Evolutionary conservation across 2,329 filamentous ascomycete species (phyloP).

Genomic region (Botrytis elliptica): DNA sequence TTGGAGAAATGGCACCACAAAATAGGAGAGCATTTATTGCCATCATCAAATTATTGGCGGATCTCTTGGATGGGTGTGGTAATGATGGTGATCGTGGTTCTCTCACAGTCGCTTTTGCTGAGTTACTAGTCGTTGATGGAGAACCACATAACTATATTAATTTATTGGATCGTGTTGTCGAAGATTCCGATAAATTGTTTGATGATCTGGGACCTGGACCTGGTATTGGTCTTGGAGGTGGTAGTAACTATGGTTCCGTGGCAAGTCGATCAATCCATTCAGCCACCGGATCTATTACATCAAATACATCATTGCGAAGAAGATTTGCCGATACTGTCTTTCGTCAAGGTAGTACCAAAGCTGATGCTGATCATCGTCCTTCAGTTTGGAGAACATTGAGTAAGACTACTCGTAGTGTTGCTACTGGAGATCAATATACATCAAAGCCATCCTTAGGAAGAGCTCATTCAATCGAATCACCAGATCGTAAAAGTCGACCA

Average conservation of each 20-base stretch:
- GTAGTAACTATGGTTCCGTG: constrained; percentile 33
- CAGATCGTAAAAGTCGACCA: constrained; percentile 50
- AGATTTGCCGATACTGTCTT: constrained; percentile 76
- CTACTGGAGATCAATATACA: constrained; percentile 56
- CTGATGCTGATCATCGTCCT: constrained; percentile 65
- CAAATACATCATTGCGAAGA: constrained; percentile 81
- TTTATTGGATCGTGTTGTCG: constrained; percentile 81
- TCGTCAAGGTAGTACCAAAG: constrained; percentile 74
- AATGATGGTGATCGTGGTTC: constrained; percentile 90
- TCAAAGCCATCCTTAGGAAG: constrained; percentile 66
- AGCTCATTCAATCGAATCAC: constrained; percentile 74
- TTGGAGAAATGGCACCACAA: constrained; percentile 65
- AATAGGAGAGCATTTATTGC: constrained; percentile 76
- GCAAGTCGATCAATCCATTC: constrained; percentile 35
- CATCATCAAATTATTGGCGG: constrained; percentile 80
- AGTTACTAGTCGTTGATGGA: constrained; percentile 76
- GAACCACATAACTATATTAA: constrained; percentile 83
- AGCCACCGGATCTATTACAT: constrained; percentile 69
- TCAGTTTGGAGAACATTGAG: constrained; percentile 87
- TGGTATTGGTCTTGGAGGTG: constrained; percentile 25
- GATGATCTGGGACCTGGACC: constrained; percentile 53
- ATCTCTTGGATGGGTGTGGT: constrained; percentile 82
- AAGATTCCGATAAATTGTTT: constrained; percentile 87
- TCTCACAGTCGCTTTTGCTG: constrained; percentile 83
- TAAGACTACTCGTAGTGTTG: constrained; percentile 67